These are phyloP conservation scores for Osmanthus fragrans DNA, from an alignment of 257 asterid genomes.

Conservation along the genomic window DNA sequence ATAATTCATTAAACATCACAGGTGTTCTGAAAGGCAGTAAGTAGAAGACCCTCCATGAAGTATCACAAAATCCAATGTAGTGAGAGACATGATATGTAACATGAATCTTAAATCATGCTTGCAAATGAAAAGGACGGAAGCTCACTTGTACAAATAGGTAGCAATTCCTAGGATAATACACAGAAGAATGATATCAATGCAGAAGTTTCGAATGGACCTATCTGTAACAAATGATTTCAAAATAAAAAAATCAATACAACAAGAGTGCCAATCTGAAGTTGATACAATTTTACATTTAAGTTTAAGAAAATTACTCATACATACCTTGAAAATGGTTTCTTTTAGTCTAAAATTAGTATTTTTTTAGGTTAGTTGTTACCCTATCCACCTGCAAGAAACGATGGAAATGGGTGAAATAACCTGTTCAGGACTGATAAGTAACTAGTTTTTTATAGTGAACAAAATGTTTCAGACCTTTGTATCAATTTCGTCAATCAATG, in stretches of 20 bases:
- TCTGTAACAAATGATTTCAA: constrained; percentile 37
- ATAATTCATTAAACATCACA: background rate
- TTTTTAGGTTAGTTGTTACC: constrained; percentile 62
- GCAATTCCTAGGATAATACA: constrained; percentile 78
- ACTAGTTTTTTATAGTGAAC: background rate
- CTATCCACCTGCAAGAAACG: constrained; percentile 60
- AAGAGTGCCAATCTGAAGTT: background rate
- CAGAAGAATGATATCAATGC: constrained; percentile 67
- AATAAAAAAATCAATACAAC: background rate
- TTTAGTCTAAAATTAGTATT: constrained; percentile 71
- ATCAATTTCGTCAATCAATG: constrained; percentile 81
- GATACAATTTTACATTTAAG: background rate
- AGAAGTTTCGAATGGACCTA: constrained; percentile 71
- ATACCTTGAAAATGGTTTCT: constrained; percentile 55
- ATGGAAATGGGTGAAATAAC: constrained; percentile 1
- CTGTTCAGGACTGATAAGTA: background rate
- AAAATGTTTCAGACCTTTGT: constrained; percentile 53
- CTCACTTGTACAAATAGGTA: constrained; percentile 82
- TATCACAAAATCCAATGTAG: background rate
- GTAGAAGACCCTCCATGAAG: background rate
- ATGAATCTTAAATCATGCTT: background rate
- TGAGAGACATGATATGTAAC: background rate
- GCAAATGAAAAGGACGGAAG: background rate
- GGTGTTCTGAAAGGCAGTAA: background rate
- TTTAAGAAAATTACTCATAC: background rate